Percentiles rank a stretch among this genome's conserved stretches.
phyloP scores from a whole-genome alignment of 192 early-diverging fungal genomes.

The Umbelopsis ramanniana region DNA sequence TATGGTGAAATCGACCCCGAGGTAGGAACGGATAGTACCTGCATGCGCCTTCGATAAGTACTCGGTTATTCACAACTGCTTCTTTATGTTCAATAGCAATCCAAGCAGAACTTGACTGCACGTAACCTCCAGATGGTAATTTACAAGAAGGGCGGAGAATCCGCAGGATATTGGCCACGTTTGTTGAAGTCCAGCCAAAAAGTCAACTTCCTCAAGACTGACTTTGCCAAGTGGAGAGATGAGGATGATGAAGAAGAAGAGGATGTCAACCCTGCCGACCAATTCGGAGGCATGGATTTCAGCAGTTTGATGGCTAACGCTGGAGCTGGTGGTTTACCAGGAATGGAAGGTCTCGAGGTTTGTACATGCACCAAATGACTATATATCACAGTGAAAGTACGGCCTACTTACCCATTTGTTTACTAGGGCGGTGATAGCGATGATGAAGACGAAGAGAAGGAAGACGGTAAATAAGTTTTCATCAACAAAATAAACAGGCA shows the following conservation, averaged over 20 bases:
- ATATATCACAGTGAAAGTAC: no score
- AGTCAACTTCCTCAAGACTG: constrained; percentile 83
- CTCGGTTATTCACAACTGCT: background rate
- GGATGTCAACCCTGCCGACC: constrained; percentile 38
- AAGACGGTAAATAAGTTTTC: constrained; percentile 9
- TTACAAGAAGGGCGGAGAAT: constrained; percentile 69
- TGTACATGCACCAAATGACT: background rate
- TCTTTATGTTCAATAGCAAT: constrained; percentile 28
- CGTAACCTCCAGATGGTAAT: constrained; percentile 73
- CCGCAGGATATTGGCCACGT: constrained; percentile 79
- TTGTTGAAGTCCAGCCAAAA: constrained; percentile 70
- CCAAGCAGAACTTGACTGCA: constrained; percentile 67
- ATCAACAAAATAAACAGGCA: background rate
- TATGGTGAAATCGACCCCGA: constrained; percentile 72
- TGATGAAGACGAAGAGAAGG: constrained; percentile 9
- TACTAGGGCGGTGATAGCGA: constrained; percentile 8
- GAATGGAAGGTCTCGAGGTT: constrained; percentile 41
- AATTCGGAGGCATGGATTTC: constrained; percentile 55
- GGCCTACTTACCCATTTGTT: background rate
- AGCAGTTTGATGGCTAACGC: constrained; percentile 57
- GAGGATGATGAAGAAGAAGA: constrained; percentile 93
- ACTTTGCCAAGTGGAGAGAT: constrained; percentile 91
- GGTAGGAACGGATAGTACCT: constrained; percentile 43
- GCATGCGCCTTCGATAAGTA: background rate
- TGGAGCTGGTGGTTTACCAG: constrained; percentile 47